A percentile compares a stretch with the other conserved stretches of the same genome.
Evolutionary conservation across 129 eudicot genomes (phyloP).

Genomic region (sunflower (Helianthus annuus)): HanXRQr2.0-SUNRISE NC_035441.2:138270623-138271122

Average conservation of each 20-base stretch:
- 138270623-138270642: conserved; percentile 49
- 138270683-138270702: not conserved
- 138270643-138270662: conserved; percentile 13
- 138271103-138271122: conserved; percentile 10
- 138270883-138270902: conserved; percentile 97
- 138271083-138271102: not conserved
- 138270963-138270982: conserved; percentile 17
- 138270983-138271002: not conserved
- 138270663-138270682: not conserved
- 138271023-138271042: conserved; percentile 12
- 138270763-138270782: conserved; percentile 18
- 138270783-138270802: not conserved
- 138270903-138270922: conserved; percentile 13
- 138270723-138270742: not conserved
- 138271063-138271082: not conserved
- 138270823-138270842: conserved; percentile 99
- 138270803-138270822: conserved; percentile 92
- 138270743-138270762: not conserved
- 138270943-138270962: not conserved
- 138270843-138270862: conserved; percentile 99
- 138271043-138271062: not conserved
- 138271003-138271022: not conserved
- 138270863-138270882: conserved; percentile 91
- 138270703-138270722: conserved; percentile 2
- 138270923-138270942: conserved; percentile 1